phyloP scores from a whole-genome alignment of 1,139 yeast genomes.

The Kodamaea fungicola region DNA sequence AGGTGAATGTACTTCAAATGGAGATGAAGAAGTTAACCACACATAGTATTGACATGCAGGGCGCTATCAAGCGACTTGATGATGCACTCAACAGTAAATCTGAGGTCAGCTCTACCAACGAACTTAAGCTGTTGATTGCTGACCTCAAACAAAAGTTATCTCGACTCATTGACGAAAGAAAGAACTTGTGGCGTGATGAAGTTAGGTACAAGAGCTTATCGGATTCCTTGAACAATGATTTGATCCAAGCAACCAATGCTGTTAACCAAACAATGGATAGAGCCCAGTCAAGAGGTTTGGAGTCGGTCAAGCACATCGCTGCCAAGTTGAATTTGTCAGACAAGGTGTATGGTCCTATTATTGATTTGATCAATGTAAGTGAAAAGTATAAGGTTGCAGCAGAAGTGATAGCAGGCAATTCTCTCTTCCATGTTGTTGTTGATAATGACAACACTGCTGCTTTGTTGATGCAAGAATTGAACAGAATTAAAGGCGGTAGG shows the following conservation, averaged over 20 bases:
- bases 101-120: constrained; percentile 16
- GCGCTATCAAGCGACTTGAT: constrained; percentile 41
- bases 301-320: constrained; percentile 61
- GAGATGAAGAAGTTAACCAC: constrained; percentile 18
- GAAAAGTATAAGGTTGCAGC: constrained; percentile 83
- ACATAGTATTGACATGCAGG: constrained; percentile 18
- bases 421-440: constrained; percentile 85
- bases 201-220: constrained; percentile 54
- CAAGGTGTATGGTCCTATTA: constrained; percentile 79
- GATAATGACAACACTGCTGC: constrained; percentile 86
- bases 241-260: constrained; percentile 53
- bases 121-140: constrained; percentile 33
- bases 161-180: constrained; percentile 62
- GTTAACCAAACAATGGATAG: constrained; percentile 75
- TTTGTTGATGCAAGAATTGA: constrained; percentile 69
- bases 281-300: constrained; percentile 64
- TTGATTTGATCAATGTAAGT: constrained; percentile 76
- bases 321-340: constrained; percentile 49
- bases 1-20: constrained; percentile 18
- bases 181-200: constrained; percentile 77
- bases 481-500: constrained; percentile 71
- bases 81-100: constrained; percentile 24
- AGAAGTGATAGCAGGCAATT: constrained; percentile 84
- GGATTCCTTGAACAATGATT: constrained; percentile 55
- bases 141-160: constrained; percentile 38